phyloP scores from a whole-genome alignment of 2,329 filamentous ascomycete genomes.

The Talaromyces albobiverticillius region DNA sequence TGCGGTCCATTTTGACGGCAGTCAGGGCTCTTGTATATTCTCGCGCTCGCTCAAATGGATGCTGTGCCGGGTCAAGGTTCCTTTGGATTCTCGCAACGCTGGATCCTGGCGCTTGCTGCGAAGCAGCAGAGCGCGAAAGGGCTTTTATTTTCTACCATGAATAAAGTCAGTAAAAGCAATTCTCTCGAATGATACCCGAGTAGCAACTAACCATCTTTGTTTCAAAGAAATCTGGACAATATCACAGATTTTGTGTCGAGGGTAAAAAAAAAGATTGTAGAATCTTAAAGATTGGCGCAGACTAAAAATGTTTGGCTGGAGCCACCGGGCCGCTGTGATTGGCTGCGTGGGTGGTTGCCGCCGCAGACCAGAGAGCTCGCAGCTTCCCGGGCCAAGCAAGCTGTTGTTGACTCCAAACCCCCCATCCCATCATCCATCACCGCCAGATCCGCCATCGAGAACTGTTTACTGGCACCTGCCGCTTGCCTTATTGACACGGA shows the following conservation, averaged over 20 bases:
- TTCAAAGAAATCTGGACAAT: neutral
- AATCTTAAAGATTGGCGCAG: slow-evolving; percentile 5
- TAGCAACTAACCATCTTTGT: neutral
- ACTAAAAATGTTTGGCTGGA: slow-evolving; percentile 12
- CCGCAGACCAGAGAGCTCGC: slow-evolving; percentile 7
- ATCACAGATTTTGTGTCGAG: neutral
- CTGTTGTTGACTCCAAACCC: slow-evolving; percentile 8
- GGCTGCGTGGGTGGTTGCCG: slow-evolving; percentile 3
- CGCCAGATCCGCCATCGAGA: neutral
- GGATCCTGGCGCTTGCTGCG: slow-evolving; percentile 47
- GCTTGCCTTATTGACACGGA: slow-evolving; percentile 14
- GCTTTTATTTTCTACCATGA: slow-evolving; percentile 55
- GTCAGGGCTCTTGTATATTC: slow-evolving; percentile 77
- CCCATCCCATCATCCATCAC: neutral
- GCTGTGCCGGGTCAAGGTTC: slow-evolving; percentile 74
- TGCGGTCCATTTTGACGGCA: slow-evolving; percentile 88
- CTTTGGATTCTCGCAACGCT: slow-evolving; percentile 44
- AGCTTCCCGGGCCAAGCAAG: slow-evolving; percentile 1
- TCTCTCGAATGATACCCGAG: neutral
- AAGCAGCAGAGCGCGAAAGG: slow-evolving; percentile 45
- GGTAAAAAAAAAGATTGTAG: slow-evolving; percentile 4
- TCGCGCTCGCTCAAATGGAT: slow-evolving; percentile 86
- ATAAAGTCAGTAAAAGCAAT: slow-evolving; percentile 1
- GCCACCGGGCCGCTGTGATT: slow-evolving; percentile 5
- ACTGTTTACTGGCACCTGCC: neutral